These are phyloP conservation scores for Sequoia sempervirens DNA, from an alignment of 75 land plant species.

Conservation along the genomic window DNA sequence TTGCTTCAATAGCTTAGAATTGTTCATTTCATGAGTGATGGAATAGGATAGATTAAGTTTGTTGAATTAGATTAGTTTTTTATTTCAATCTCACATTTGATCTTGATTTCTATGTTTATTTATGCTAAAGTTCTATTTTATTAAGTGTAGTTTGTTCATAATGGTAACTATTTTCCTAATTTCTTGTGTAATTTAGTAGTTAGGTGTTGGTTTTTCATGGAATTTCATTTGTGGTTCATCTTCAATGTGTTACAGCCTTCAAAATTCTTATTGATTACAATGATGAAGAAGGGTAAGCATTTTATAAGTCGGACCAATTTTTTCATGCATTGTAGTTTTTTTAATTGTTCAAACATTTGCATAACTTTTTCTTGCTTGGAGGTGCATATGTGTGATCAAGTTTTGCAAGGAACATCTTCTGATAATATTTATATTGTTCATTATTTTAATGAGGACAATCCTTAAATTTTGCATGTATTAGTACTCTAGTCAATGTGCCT, in stretches of 20 bases:
- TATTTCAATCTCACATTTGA: too few species aligned
- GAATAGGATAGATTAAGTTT: too few species aligned
- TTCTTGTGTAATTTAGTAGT: too few species aligned
- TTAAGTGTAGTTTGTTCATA: too few species aligned
- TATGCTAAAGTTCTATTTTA: not conserved
- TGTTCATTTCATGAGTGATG: too few species aligned
- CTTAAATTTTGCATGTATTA: not conserved
- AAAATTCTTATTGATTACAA: not conserved
- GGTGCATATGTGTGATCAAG: not conserved
- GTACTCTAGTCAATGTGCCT: too few species aligned
- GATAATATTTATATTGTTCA: not conserved
- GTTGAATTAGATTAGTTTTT: not conserved
- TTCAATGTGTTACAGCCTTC: not conserved
- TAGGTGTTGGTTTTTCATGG: not conserved
- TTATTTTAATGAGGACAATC: not conserved
- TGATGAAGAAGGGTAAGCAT: not conserved
- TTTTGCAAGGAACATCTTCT: not conserved
- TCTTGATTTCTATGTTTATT: not conserved
- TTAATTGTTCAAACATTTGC: not conserved
- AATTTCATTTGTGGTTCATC: not conserved
- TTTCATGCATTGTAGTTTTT: not conserved
- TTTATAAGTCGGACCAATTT: not conserved
- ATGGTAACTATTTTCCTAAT: too few species aligned
- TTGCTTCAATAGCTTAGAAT: not conserved
- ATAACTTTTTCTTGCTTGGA: not conserved